Evolutionary conservation across 345 rosid genomes (phyloP), one percentile per base, ranked within the genome.

Genomic region (Citrus cavaleriei): DNA sequence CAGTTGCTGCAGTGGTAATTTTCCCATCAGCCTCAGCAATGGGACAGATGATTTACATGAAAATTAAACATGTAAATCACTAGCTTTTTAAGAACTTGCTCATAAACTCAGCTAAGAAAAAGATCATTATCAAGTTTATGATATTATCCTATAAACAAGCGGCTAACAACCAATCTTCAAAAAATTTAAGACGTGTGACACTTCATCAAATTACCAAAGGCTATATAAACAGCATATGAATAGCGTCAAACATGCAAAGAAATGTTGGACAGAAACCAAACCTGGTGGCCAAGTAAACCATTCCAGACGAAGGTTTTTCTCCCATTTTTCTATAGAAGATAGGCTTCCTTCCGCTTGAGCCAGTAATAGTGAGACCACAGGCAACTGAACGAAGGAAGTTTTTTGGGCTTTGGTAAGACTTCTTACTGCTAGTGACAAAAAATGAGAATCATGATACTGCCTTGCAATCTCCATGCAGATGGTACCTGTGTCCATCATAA

Each of bases 241-340:
- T 46, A 27, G 55, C 25, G 68, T 59, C 57, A 77, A 19, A 58
- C 66, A 25, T 18, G 35, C 75, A 70, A n/a, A 59, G 46, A 57
- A 58, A 71, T 65, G 42, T 69, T 27, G n/a, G 28, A 46, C 6
- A 38, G 72, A 79, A 84, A 49, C 21, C 76, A 55, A 76, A 94
- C 97, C 99, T 91, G 97, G 97, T 70, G 97, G 88, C 99, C 99
- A 96, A 77, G 97, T 87, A 80, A 80, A 88, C 97, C 97, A 96
- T 83, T 96, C 98, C 27, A 81, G 87, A 61, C 90, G 92, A 78
- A 96, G 94, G 79, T 88, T 87, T 82, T 83, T 82, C 90, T 85
- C 89, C 99, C 99, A 93, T 58, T 87, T 91, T 77, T 85, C 86
- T 85, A 84, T 88, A 61, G 90, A 93, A 74, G 90, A 92, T 76